Percentiles rank a stretch among this genome's conserved stretches.
Evolutionary conservation across 2,329 filamentous ascomycete genomes (phyloP).

Genomic region (Pochonia chlamydosporia): DNA sequence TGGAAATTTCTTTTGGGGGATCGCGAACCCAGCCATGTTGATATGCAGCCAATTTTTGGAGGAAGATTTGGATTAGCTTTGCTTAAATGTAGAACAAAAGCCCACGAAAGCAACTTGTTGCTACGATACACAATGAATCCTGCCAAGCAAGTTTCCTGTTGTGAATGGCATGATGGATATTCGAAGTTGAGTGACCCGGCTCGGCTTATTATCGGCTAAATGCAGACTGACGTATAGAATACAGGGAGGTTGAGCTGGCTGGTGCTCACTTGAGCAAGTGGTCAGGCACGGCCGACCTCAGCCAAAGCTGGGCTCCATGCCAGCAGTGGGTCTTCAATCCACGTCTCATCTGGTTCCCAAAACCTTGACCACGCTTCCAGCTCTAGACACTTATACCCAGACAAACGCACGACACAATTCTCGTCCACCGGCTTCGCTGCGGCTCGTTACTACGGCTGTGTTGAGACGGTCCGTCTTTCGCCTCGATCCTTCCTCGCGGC

Average conservation of each 20-base stretch:
- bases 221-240: neutral
- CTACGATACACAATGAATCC: neutral
- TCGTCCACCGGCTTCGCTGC: too few species aligned
- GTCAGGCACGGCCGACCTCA: neutral
- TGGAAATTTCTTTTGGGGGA: neutral
- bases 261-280: too few species aligned
- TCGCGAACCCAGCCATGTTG: slow-evolving; percentile 3
- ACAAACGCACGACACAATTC: neutral
- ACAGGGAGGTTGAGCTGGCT: neutral
- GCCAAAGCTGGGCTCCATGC: neutral
- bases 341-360: slow-evolving; percentile 7
- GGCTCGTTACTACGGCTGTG: too few species aligned
- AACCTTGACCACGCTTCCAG: slow-evolving; percentile 3
- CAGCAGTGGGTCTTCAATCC: slow-evolving; percentile 5
- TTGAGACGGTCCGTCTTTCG: neutral
- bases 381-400: neutral
- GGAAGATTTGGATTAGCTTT: neutral
- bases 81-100: neutral
- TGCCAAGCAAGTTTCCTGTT: too few species aligned
- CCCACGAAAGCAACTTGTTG: neutral
- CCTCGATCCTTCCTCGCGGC: too few species aligned
- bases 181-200: neutral
- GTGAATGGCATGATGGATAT: neutral
- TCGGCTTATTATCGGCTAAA: slow-evolving; percentile 8
- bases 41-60: neutral